Conservation (phyloP, 2,329 filamentous ascomycete species). For the Bimuria novae-zelandiae region DNA sequence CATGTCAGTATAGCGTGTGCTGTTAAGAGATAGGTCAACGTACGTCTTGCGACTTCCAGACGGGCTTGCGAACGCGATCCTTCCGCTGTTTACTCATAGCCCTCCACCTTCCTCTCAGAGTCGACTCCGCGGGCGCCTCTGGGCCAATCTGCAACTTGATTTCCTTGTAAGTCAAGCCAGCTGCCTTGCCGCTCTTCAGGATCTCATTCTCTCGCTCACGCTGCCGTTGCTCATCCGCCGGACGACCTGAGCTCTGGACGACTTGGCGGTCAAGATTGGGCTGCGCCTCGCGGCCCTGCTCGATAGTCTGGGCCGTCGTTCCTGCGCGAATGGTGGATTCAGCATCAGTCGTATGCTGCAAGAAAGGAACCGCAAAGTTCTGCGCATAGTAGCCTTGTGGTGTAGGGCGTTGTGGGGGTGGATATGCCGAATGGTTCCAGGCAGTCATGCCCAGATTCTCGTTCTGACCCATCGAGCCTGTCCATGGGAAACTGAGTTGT, state of each 20-base stretch:
- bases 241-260: constrained; percentile 4
- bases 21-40: constrained; percentile 42
- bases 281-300: not conserved
- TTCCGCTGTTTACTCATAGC: constrained; percentile 67
- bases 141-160: constrained; percentile 63
- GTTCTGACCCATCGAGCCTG: not conserved
- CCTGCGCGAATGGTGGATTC: not conserved
- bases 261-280: not conserved
- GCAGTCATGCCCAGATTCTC: not conserved
- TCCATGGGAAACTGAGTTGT: not conserved
- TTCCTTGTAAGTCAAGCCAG: constrained; percentile 67
- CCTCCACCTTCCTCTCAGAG: constrained; percentile 70
- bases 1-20: constrained; percentile 13
- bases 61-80: constrained; percentile 67
- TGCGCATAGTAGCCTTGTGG: not conserved
- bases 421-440: not conserved
- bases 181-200: constrained; percentile 59
- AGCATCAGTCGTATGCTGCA: not conserved
- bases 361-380: not conserved
- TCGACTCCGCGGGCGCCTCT: constrained; percentile 71
- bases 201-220: constrained; percentile 33
- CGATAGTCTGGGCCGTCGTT: not conserved
- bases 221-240: constrained; percentile 9
- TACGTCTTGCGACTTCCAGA: constrained; percentile 68
- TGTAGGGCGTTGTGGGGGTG: not conserved